Evolutionary conservation across 2,329 filamentous ascomycete species (phyloP).

Genomic region (Talaromyces sp.): DNA sequence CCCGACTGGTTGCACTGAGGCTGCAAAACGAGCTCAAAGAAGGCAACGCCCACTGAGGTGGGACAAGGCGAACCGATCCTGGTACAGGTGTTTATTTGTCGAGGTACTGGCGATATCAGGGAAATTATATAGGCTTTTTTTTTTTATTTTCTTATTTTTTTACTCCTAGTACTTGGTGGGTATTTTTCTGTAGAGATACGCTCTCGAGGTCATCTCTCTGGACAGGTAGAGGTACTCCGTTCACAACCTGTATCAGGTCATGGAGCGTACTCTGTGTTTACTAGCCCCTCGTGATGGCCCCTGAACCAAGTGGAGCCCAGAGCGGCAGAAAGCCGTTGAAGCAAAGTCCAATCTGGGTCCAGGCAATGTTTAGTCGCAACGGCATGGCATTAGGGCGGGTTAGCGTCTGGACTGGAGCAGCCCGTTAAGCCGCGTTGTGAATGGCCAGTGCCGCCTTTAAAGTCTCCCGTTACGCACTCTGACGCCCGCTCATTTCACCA

Average conservation of each 20-base stretch:
- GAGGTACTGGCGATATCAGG: no score
- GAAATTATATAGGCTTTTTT: no score
- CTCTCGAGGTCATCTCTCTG: no score
- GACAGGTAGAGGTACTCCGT: no score
- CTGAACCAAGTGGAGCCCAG: not conserved
- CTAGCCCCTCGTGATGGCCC: slow-evolving; percentile 4
- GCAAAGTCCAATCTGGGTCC: slow-evolving; percentile 16
- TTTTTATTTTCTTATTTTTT: no score
- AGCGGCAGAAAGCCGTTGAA: slow-evolving; percentile 19
- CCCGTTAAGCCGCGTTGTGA: slow-evolving; percentile 14
- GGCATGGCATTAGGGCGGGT: slow-evolving; percentile 22
- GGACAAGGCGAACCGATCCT: slow-evolving; percentile 18
- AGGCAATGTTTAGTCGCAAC: slow-evolving; percentile 25
- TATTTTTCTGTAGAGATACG: no score
- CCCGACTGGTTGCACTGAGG: slow-evolving; percentile 27
- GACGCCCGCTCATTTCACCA: slow-evolving; percentile 23
- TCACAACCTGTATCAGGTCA: no score
- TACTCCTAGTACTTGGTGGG: no score
- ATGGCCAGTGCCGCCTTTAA: slow-evolving; percentile 23
- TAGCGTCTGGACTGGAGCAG: slow-evolving; percentile 24
- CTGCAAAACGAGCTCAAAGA: slow-evolving; percentile 19
- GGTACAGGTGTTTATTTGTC: no score
- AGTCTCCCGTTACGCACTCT: slow-evolving; percentile 19
- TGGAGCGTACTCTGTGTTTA: no score
- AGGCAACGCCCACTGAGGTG: slow-evolving; percentile 15